A percentile compares a stretch with the other conserved stretches of the same genome.
phyloP scores from a whole-genome alignment of 2,329 filamentous ascomycete genomes.

The Cladorrhinum sp. region DNA sequence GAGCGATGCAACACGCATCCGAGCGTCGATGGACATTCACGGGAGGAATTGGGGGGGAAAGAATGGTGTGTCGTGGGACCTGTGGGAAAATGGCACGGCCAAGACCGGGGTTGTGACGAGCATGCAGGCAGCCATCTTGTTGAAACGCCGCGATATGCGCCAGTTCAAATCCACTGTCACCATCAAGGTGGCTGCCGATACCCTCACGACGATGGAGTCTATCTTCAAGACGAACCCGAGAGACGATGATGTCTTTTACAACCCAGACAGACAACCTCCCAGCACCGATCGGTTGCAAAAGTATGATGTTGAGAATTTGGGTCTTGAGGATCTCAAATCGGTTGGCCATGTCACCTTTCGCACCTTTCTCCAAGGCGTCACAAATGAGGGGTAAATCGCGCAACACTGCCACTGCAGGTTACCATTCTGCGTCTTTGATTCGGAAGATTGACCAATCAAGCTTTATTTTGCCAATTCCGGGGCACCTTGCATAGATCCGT shows the following conservation, averaged over 20 bases:
- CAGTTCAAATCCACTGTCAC: constrained; percentile 6
- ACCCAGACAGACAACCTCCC: neutral
- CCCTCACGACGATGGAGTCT: neutral
- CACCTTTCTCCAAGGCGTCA: neutral
- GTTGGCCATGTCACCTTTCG: neutral
- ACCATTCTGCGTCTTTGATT: too few relatives aligned
- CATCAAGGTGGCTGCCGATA: constrained; percentile 4
- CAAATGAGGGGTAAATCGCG: constrained; percentile 1
- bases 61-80: constrained; percentile 4
- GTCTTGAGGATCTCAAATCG: neutral
- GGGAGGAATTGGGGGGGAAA: constrained; percentile 4
- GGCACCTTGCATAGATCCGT: too few relatives aligned
- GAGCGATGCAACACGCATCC: neutral
- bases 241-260: constrained; percentile 5
- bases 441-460: too few relatives aligned
- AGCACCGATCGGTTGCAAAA: constrained; percentile 4
- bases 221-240: neutral
- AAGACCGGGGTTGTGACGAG: constrained; percentile 1
- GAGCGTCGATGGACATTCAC: neutral
- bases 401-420: too few relatives aligned
- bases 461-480: too few relatives aligned
- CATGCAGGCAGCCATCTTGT: neutral
- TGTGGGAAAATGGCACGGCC: constrained; percentile 1
- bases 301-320: neutral
- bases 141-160: neutral